Evolutionary conservation across 768 basidiomycete genomes (phyloP).

Genomic region (Serendipita sp.): DNA sequence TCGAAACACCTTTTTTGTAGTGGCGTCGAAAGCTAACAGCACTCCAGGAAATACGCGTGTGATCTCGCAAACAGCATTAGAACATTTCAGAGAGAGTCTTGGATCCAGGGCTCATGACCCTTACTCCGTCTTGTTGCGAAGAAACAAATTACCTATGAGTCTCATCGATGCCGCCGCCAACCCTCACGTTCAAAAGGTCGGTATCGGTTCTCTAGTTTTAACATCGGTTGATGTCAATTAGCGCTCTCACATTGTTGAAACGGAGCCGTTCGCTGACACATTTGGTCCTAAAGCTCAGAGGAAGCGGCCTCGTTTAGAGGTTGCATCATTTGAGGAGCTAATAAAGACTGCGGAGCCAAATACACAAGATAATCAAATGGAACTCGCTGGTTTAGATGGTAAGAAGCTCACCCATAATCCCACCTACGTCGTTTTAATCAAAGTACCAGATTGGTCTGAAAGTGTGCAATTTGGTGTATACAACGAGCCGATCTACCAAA

Average conservation of each 20-base stretch:
- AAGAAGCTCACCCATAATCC: not conserved
- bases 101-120: conserved; percentile 77
- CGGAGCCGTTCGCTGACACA: conserved; percentile 84
- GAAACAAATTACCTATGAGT: conserved; percentile 96
- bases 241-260: conserved; percentile 89
- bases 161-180: conserved; percentile 81
- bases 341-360: conserved; percentile 39
- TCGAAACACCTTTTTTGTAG: conserved; percentile 17
- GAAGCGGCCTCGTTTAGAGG: conserved; percentile 72
- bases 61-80: conserved; percentile 87
- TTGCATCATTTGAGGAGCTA: conserved; percentile 86
- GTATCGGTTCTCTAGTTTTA: conserved; percentile 8
- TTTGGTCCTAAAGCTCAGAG: conserved; percentile 94
- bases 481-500: conserved; percentile 83
- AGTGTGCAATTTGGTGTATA: conserved; percentile 37
- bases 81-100: conserved; percentile 88
- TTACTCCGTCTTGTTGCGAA: conserved; percentile 81
- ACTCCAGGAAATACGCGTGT: conserved; percentile 85
- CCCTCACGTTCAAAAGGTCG: conserved; percentile 58
- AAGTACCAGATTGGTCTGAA: not conserved
- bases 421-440: not conserved
- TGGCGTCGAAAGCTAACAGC: conserved; percentile 4
- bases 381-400: conserved; percentile 22
- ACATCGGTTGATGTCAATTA: conserved; percentile 17
- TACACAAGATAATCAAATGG: conserved; percentile 26